phyloP scores from a whole-genome alignment of 371 early-diverging fungal genomes.

The Mucor ambiguus region DNA sequence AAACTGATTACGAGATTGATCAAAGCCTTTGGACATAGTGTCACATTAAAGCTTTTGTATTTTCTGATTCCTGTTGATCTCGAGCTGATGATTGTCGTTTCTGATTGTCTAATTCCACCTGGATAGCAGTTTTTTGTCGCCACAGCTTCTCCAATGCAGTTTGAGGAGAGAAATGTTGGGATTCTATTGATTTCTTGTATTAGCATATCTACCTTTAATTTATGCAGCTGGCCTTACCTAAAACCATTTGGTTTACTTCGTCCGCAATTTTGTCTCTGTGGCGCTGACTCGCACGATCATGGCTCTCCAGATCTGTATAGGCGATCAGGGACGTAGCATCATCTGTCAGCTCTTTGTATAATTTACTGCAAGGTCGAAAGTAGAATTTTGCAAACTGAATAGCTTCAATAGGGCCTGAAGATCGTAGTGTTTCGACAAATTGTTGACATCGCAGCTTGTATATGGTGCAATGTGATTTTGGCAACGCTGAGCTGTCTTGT shows the following conservation, averaged over 20 bases:
- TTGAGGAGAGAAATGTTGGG: slow-evolving; percentile 8
- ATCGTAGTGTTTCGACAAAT: slow-evolving; percentile 18
- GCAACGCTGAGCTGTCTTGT: not conserved
- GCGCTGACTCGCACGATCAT: slow-evolving; percentile 16
- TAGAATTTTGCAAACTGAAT: slow-evolving; percentile 26
- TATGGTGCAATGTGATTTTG: slow-evolving; percentile 10
- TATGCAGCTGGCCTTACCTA: slow-evolving; percentile 15
- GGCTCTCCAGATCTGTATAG: slow-evolving; percentile 11
- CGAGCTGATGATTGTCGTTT: slow-evolving; percentile 9
- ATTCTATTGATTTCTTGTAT: slow-evolving; percentile 5
- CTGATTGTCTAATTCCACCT: slow-evolving; percentile 19
- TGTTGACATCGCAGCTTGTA: slow-evolving; percentile 30
- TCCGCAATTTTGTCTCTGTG: slow-evolving; percentile 23
- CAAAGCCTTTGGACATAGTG: not conserved
- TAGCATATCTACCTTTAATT: not conserved
- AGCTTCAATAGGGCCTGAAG: slow-evolving; percentile 19
- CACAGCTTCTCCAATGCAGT: slow-evolving; percentile 27
- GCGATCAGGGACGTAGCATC: slow-evolving; percentile 18
- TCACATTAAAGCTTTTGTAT: slow-evolving; percentile 15
- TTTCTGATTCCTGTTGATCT: slow-evolving; percentile 9
- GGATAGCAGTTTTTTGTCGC: slow-evolving; percentile 18
- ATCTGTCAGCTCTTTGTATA: slow-evolving; percentile 19
- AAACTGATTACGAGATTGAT: not conserved
- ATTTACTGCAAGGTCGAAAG: slow-evolving; percentile 12
- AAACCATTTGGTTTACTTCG: slow-evolving; percentile 24